These are phyloP conservation scores for Solanum sitiens DNA, from an alignment of 257 asterid species.

Conservation along the genomic window DNA sequence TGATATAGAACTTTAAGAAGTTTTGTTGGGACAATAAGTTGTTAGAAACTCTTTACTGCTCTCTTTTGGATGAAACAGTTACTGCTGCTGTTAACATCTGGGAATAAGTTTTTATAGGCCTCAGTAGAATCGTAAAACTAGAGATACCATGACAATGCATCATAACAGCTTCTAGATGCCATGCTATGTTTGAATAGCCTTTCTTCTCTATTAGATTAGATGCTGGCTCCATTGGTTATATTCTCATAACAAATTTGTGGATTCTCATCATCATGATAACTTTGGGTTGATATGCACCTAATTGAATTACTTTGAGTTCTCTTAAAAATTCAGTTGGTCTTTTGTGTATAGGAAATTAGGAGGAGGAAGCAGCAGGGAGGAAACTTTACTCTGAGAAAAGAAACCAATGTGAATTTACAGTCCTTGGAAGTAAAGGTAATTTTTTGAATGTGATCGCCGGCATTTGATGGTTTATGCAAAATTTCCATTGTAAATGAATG, in stretches of 20 bases:
- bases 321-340: not conserved
- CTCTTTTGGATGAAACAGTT: not conserved
- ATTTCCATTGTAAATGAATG: not conserved
- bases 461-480: not conserved
- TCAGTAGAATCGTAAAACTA: not conserved
- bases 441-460: not conserved
- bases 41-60: not conserved
- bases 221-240: not conserved
- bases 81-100: not conserved
- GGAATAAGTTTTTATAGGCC: not conserved
- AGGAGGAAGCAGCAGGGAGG: constrained; percentile 68
- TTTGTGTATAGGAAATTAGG: constrained; percentile 60
- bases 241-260: not conserved
- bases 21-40: not conserved
- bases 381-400: constrained; percentile 30
- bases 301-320: not conserved
- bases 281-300: not conserved
- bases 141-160: not conserved
- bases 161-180: not conserved
- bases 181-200: not conserved
- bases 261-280: not conserved
- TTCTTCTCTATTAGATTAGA: not conserved
- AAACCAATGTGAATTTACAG: constrained; percentile 28
- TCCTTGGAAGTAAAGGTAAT: constrained; percentile 67
- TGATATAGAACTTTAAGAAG: not conserved